These are phyloP conservation scores for Ocimum tenuiflorum DNA, from an alignment of 257 asterid species.

Conservation along the genomic window DNA sequence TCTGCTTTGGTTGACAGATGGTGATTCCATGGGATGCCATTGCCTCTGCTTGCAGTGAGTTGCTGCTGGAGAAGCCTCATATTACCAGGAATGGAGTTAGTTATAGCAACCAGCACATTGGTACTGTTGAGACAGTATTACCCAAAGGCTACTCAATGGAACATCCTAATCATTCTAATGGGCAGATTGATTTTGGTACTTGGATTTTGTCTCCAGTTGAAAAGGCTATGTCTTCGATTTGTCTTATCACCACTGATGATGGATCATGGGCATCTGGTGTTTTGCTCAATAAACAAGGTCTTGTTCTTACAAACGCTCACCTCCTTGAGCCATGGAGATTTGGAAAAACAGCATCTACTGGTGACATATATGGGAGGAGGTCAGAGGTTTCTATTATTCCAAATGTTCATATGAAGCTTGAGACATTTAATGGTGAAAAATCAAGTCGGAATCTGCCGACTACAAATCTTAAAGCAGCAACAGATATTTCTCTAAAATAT, in stretches of 20 bases:
- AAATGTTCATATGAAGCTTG: constrained; percentile 19
- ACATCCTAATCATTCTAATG: constrained; percentile 24
- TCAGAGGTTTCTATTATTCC: constrained; percentile 29
- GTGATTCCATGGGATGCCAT: constrained; percentile 98
- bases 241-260: constrained; percentile 77
- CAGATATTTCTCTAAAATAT: constrained; percentile 23
- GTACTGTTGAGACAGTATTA: constrained; percentile 26
- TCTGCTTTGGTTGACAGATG: constrained; percentile 55
- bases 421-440: constrained; percentile 23
- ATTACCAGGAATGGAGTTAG: constrained; percentile 31
- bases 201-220: constrained; percentile 49
- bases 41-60: constrained; percentile 59
- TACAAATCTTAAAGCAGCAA: constrained; percentile 23
- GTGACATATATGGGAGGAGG: constrained; percentile 33
- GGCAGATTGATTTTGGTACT: constrained; percentile 28
- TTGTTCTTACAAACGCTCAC: constrained; percentile 95
- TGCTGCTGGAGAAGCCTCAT: constrained; percentile 51
- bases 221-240: constrained; percentile 73
- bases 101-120: constrained; percentile 31
- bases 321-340: constrained; percentile 98
- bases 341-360: constrained; percentile 53
- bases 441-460: constrained; percentile 22
- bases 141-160: constrained; percentile 23
- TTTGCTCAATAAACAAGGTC: constrained; percentile 76
- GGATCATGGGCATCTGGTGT: constrained; percentile 99